Evolutionary conservation across 768 basidiomycete genomes (phyloP), one percentile per base, ranked within the genome.

Genomic region (Psilocybe sp.): DNA sequence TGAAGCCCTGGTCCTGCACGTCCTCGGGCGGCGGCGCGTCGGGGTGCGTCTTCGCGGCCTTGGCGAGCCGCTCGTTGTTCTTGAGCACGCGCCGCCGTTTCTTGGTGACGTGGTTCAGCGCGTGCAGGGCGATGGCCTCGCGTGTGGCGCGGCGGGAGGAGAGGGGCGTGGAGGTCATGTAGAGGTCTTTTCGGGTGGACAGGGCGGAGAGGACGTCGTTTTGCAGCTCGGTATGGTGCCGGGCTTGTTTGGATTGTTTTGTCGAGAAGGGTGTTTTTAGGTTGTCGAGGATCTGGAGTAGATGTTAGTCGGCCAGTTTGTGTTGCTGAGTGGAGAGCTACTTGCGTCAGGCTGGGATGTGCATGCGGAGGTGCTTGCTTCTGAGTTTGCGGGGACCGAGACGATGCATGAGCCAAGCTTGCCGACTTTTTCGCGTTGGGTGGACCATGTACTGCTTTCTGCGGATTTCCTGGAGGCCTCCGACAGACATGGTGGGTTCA

Each of bases 1-100:
- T 97, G 70, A 98, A 98, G 20, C 96, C 96, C 77, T 98, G 97
- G 63, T 99, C 97, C 69, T 92, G 91, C 12, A 90, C 78, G 52
- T 91, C 84, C 67, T 86, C 82, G 2, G 85, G 84, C 2, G 80
- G 75, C 18, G 81, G 72, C 6, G 71, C 68, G 34, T 76, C 70
- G 1, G 76, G 69, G 44, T 77, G 72, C 13, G 76, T 64, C 65
- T 89, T 86, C 9, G 77, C 68, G 9, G 84, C 82, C 55, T 85
- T 80, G 0, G 89, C 77, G n/a, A 98, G 76, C 36, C 88, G 89
- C 55, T 96, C 92, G 60, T 98, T 98, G 67, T 95, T 98, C 67
- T 95, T 95, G 2, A 98, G 74, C 32, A 99, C 79, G 8, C 82
- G 80, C 14, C 89, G 84, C 16, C 96, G 91, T 59, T 95, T 97